A percentile compares a stretch with the other conserved stretches of the same genome.
Evolutionary conservation across 1,284 basidiomycete species (phyloP).

Genomic region (Sphaerobolus stellatus): DNA sequence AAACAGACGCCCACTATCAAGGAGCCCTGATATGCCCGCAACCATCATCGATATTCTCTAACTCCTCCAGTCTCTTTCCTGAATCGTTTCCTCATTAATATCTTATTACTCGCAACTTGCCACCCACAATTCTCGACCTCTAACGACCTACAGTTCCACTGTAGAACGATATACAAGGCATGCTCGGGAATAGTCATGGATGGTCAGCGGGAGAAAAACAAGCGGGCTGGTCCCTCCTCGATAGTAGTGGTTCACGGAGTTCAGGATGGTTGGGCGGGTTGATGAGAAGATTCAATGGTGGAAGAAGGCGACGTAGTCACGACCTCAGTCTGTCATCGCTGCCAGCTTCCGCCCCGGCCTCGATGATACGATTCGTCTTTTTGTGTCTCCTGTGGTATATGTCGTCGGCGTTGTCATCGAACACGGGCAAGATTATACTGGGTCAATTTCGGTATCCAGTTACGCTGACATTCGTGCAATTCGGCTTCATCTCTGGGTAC

Average conservation of each 20-base stretch:
- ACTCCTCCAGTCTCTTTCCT: too few relatives aligned
- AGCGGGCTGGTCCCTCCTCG: conserved; percentile 1
- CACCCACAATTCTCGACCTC: too few relatives aligned
- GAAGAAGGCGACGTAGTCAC: neutral
- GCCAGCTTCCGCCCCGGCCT: conserved; percentile 4
- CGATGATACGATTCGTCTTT: conserved; percentile 37
- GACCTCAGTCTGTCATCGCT: neutral
- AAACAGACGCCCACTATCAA: too few relatives aligned
- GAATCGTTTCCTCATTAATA: too few relatives aligned
- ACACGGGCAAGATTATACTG: conserved; percentile 87
- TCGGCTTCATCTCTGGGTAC: conserved; percentile 88
- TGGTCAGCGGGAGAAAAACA: conserved; percentile 6
- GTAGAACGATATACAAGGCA: neutral
- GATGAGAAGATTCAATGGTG: neutral
- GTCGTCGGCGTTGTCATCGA: conserved; percentile 83
- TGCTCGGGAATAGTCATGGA: neutral
- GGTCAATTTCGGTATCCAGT: conserved; percentile 84
- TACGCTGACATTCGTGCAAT: conserved; percentile 96
- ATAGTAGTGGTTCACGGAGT: neutral
- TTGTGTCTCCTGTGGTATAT: conserved; percentile 81
- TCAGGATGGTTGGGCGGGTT: neutral
- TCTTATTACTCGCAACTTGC: too few relatives aligned
- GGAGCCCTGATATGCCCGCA: too few relatives aligned
- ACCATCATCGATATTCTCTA: too few relatives aligned
- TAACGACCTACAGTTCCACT: too few relatives aligned